phyloP scores from a whole-genome alignment of 73 alveolate genomes.

The Paramecium sonneborni region DNA sequence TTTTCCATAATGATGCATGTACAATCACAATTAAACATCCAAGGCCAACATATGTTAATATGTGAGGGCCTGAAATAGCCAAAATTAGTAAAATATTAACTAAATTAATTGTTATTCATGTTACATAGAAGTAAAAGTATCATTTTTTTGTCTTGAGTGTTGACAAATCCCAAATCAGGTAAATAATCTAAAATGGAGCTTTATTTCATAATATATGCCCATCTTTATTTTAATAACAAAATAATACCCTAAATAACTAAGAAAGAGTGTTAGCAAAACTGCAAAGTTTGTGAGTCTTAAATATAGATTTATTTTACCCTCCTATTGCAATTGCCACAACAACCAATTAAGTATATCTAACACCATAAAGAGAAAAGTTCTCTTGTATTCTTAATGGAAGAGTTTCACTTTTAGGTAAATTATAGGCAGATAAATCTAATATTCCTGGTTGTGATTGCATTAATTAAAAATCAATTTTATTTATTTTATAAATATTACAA shows the following conservation, averaged over 20 bases:
- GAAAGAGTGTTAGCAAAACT: not conserved
- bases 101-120: not conserved
- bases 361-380: conserved; percentile 49
- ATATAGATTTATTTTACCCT: not conserved
- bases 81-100: conserved; percentile 4
- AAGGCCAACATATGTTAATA: conserved; percentile 32
- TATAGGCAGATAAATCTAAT: conserved; percentile 15
- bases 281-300: not conserved
- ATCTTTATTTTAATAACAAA: not conserved
- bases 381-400: conserved; percentile 4
- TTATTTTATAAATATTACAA: not conserved
- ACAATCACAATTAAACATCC: conserved; percentile 39
- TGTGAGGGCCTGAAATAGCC: conserved; percentile 17
- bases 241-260: conserved; percentile 26
- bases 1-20: conserved; percentile 32
- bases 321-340: conserved; percentile 1
- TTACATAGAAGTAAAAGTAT: conserved; percentile 30
- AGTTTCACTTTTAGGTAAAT: conserved; percentile 1
- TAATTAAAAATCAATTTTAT: not conserved
- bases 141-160: conserved; percentile 21
- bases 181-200: not conserved
- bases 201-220: conserved; percentile 11
- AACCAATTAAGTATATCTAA: not conserved
- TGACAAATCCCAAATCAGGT: conserved; percentile 17
- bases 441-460: not conserved